Conservation (phyloP, 2,329 filamentous ascomycete species). For the Xylaria sp. region DNA sequence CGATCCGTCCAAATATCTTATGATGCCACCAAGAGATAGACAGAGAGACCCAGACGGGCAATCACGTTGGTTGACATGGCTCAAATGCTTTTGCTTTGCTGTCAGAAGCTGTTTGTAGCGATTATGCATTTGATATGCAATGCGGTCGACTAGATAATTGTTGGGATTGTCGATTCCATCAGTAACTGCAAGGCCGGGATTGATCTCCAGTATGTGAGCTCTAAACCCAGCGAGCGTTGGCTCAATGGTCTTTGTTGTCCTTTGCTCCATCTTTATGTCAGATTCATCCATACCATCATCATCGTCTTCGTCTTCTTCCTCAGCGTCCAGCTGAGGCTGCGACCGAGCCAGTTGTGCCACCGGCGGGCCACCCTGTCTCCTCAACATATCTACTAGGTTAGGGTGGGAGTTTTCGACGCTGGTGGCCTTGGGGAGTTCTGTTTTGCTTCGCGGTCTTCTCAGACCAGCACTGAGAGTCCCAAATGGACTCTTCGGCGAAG, state of each 20-base stretch:
- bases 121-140: slow-evolving; percentile 81
- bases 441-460: slow-evolving; percentile 67
- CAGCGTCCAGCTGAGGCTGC: slow-evolving; percentile 58
- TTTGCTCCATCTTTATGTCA: slow-evolving; percentile 70
- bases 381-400: slow-evolving; percentile 63
- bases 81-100: slow-evolving; percentile 75
- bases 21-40: slow-evolving; percentile 73
- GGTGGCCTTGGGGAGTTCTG: slow-evolving; percentile 59
- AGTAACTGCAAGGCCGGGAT: slow-evolving; percentile 71
- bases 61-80: slow-evolving; percentile 61
- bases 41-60: slow-evolving; percentile 74
- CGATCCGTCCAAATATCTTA: slow-evolving; percentile 68
- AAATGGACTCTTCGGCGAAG: slow-evolving; percentile 65
- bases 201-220: slow-evolving; percentile 76
- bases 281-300: slow-evolving; percentile 66
- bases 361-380: slow-evolving; percentile 64
- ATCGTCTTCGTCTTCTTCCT: slow-evolving; percentile 71
- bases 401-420: slow-evolving; percentile 54
- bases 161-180: slow-evolving; percentile 53
- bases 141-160: slow-evolving; percentile 77
- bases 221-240: slow-evolving; percentile 82
- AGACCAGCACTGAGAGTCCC: slow-evolving; percentile 58
- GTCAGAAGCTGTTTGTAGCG: slow-evolving; percentile 83
- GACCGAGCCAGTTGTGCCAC: slow-evolving; percentile 60
- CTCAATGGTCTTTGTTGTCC: slow-evolving; percentile 72